Base-by-base conservation (phyloP, 2,329 filamentous ascomycete species). In the Verticillium nonalfalfae region DNA sequence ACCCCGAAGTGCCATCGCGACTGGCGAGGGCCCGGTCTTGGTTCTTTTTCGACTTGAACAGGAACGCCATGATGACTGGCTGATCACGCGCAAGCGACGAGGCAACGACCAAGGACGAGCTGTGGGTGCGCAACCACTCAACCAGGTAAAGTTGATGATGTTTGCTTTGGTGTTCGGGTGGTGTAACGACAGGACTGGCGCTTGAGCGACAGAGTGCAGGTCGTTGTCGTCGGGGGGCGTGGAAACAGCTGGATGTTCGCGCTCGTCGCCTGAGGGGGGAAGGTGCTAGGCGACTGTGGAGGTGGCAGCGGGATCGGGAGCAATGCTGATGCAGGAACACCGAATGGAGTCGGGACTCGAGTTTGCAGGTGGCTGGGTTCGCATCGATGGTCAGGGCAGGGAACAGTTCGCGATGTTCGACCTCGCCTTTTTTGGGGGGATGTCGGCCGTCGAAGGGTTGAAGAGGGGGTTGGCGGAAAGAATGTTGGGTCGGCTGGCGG, bases 1-100 rank as follows among this genome's bases (percentile, higher is more conserved):
- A 79, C 59, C 74, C 75, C 33, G 76, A 70, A 63, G 75, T 77
- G 59, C 79, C 82, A 70, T 86, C 84, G 71, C 84, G 82, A 71
- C 79, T 83, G 59, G 79, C 76, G 66, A 83, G 72, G 61, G 77
- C 78, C 71, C 86, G 84, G 69, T 88, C 86, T 74, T 89, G 87
- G 71, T 85, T 83, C 76, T 91, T 92, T 78, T 92, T 93, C 61
- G 88, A 90, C 75, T 91, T 91, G 80, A 93, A 93, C 64, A 93
- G 82, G 75, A 93, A 93, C 67, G 90, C 87, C 90, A 93, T 93
- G 75, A 75, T 81, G 74, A 36, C 57, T 34, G 56, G 36, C 39
- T 9, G 21, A 58, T 33, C 57, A 74, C 73, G 72, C 69, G 69
- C 72, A 71, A 74, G 73, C 68, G 71, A 57, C 18, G 57, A 52